Percentiles rank a stretch among this genome's conserved stretches.
Conservation (phyloP, 371 early-diverging fungal species). For the Apophysomyces sp. region DNA sequence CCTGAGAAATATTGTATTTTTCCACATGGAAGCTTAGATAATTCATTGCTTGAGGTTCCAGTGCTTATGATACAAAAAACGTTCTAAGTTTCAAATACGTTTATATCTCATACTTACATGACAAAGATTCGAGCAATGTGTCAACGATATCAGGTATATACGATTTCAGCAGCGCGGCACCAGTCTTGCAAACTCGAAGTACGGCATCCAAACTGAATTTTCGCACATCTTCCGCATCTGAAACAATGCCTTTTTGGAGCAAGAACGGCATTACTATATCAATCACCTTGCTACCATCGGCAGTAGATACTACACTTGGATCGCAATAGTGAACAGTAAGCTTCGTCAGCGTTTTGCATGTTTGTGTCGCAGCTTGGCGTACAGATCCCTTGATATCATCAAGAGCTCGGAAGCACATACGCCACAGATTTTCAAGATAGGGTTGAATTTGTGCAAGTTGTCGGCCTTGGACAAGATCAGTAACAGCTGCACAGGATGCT, state of each 20-base stretch:
- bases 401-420: constrained; percentile 83
- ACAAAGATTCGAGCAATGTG: constrained; percentile 80
- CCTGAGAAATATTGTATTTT: constrained; percentile 83
- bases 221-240: constrained; percentile 86
- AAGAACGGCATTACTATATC: constrained; percentile 85
- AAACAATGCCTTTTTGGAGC: constrained; percentile 78
- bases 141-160: constrained; percentile 73
- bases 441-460: constrained; percentile 69
- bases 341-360: constrained; percentile 76
- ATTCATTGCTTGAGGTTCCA: constrained; percentile 66
- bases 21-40: constrained; percentile 92
- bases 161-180: constrained; percentile 68
- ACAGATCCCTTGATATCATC: constrained; percentile 96
- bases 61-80: constrained; percentile 12
- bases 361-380: constrained; percentile 77
- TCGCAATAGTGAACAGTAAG: constrained; percentile 87
- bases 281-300: constrained; percentile 70
- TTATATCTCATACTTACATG: constrained; percentile 45
- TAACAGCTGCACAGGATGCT: constrained; percentile 74
- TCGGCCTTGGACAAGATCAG: constrained; percentile 76
- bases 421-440: constrained; percentile 81
- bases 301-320: constrained; percentile 56
- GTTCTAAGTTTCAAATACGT: too few species aligned
- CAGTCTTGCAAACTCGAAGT: constrained; percentile 80
- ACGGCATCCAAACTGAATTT: constrained; percentile 81